Evolutionary conservation across 352 stramenopile species (phyloP).

Genomic region (Pythium diclinum): DNA sequence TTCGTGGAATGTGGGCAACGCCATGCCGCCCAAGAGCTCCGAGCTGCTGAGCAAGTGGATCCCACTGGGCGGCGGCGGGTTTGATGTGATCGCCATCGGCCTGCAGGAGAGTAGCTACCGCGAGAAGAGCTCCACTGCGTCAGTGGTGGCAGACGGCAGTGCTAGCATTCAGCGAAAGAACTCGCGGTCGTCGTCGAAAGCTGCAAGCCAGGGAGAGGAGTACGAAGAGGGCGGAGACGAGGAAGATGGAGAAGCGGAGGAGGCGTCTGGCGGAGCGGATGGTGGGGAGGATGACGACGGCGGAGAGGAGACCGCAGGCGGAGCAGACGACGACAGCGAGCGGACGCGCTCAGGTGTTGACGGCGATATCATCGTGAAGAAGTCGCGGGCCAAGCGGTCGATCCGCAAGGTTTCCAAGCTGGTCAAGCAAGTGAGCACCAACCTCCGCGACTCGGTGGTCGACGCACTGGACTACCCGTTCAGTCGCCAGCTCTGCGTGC

Average conservation of each 20-base stretch:
- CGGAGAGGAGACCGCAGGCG: conserved; percentile 29
- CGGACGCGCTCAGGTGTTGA: conserved; percentile 17
- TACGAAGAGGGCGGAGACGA: conserved; percentile 11
- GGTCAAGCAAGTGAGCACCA: conserved; percentile 62
- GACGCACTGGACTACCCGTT: conserved; percentile 69
- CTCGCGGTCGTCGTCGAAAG: conserved; percentile 22
- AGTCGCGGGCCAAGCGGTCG: conserved; percentile 58
- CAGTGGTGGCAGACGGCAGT: neutral
- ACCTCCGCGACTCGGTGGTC: conserved; percentile 55
- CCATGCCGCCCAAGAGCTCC: conserved; percentile 60
- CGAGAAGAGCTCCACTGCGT: conserved; percentile 29
- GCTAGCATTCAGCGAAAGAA: conserved; percentile 14
- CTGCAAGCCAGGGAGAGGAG: conserved; percentile 1
- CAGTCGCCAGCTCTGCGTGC: conserved; percentile 51
- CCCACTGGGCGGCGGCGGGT: conserved; percentile 66
- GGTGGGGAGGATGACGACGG: conserved; percentile 9
- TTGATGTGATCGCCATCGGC: conserved; percentile 80
- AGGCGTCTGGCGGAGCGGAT: conserved; percentile 4
- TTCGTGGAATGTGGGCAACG: conserved; percentile 87
- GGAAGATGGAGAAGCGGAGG: conserved; percentile 30
- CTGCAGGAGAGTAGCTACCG: conserved; percentile 83
- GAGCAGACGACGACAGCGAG: conserved; percentile 23
- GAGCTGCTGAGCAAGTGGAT: conserved; percentile 67
- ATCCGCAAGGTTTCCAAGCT: conserved; percentile 67
- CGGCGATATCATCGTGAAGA: conserved; percentile 59